Base-by-base conservation (phyloP, 1,284 basidiomycete genomes). In the Kalmanozyma brasiliensis region DNA sequence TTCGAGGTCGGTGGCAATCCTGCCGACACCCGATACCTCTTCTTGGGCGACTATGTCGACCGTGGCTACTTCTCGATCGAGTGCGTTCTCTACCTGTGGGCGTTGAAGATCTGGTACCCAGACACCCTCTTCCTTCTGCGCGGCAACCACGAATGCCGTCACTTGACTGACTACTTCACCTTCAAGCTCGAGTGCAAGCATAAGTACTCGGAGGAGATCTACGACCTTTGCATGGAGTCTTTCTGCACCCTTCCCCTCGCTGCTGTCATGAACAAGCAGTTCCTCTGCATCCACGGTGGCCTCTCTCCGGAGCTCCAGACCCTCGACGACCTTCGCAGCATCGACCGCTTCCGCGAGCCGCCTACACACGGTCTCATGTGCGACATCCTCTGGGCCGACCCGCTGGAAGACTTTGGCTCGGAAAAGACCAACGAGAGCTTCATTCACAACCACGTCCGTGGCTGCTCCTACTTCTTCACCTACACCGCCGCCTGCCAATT, bases 381-480 rank as follows among this genome's bases (percentile, higher is more conserved):
- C 80, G 93, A 96, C 80, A 90, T 95, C 67, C 86, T 96, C 29
- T 96, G 93, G 93, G 90, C 93, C 1, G 93, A 96, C 84, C 94
- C 93, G 8, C 86, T 94, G 1, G 93, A 96, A 82, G 93, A 94
- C 82, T 96, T 95, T 82, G 93, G 92, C 6, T 89, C 89, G 56
- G 93, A 95, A 84, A 94, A 93, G 85, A 91, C 87, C 34, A 86
- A 87, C 29, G 91, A 92, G 58, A 90, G 88, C 69, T 96, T 94
- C 81, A 81, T 95, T 34, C 93, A 95, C 81, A 96, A 95, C 79
- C 92, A 94, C 78, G 93, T 95, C 44, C 87, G 93, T 67, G 93
- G 93, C n/a, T 96, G 93, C 83, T 92, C 90, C 10, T 96, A 91
- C 84, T 96, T 96, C 86, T 95, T 94, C 86, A 94, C 92, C 89